Evolutionary conservation across 73 alveolate species (phyloP).

Genomic region (Paramecium octaurelia): DNA sequence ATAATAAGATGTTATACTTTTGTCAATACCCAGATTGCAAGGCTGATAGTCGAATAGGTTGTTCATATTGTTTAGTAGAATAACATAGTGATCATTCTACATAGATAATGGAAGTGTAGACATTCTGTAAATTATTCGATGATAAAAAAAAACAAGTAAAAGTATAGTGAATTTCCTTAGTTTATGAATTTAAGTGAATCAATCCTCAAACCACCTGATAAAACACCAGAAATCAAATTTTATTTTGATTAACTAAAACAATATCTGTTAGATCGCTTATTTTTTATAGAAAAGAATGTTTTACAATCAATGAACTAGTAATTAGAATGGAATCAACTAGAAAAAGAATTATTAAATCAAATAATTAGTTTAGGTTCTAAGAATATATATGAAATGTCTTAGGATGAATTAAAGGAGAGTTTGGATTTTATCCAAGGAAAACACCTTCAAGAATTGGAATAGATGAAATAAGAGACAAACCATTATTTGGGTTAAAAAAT

Average conservation of each 20-base stretch:
- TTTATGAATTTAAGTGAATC: not conserved
- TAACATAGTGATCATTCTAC: constrained; percentile 24
- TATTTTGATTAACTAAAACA: not conserved
- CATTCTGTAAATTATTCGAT: not conserved
- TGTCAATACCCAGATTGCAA: not conserved
- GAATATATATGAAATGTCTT: constrained; percentile 10
- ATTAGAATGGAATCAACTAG: not conserved
- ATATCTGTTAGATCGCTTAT: not conserved
- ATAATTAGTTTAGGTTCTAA: not conserved
- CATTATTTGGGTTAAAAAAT: not conserved
- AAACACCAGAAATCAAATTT: not conserved
- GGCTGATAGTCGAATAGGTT: constrained; percentile 25
- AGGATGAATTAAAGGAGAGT: not conserved
- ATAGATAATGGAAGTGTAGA: not conserved
- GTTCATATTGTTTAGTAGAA: constrained; percentile 32
- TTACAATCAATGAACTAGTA: not conserved
- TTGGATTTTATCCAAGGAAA: not conserved
- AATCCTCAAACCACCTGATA: not conserved
- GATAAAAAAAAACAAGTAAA: not conserved
- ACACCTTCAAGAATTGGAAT: not conserved
- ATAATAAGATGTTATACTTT: constrained; percentile 8
- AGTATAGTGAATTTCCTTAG: not conserved
- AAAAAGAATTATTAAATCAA: not conserved
- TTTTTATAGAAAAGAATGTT: not conserved
- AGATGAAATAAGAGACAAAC: not conserved